Evolutionary conservation across 75 land plant genomes (phyloP), one percentile per base, ranked within the genome.

Genomic region (Sequoia sempervirens): DNA sequence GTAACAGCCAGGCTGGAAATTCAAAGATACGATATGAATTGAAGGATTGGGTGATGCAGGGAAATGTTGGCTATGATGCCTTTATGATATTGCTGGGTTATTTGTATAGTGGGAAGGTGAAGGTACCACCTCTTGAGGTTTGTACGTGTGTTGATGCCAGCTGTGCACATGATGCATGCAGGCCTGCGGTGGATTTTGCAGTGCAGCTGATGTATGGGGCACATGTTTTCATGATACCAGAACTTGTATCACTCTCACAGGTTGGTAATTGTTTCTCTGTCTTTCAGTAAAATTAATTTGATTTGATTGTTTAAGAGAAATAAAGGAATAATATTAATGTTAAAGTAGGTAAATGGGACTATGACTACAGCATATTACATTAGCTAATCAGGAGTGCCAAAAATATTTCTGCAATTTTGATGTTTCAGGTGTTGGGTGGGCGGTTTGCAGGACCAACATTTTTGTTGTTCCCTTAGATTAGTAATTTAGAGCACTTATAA

Each of bases 161-260:
- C 7, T 95, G 99, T 76, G 75, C 80, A 37, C 95, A 96, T 74
- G 87, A 90, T 82, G 89, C 94, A 0, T 96, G 99, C 75, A 72
- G 90, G 32, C 95, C 99, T 13, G 90, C 91, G 4, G 80, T 96
- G 23, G 85, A 90, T 76, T 96, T 87, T 72, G 87, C 80, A 0
- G 91, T 95, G 79, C 94, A 95, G 84, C 30, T 96, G 84, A 89
- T 95, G 85, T 88, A 90, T 83, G 91, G 89, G 30, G 91, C 93
- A 68, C 84, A 88, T 15, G 85, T 87, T 5, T 92, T 96, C 78
- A 83, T 90, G 80, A 79, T 96, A 9, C 80, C 87, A 13, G 99
- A 96, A 81, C 82, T 96, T 14, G 85, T 91, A 14, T 82, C 89
- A 32, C 85, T 86, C 23, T 85, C 88, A 10, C 90, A 92, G 92